Base-by-base conservation (phyloP, 257 asterid genomes). In the Penstemon eatonii region DNA sequence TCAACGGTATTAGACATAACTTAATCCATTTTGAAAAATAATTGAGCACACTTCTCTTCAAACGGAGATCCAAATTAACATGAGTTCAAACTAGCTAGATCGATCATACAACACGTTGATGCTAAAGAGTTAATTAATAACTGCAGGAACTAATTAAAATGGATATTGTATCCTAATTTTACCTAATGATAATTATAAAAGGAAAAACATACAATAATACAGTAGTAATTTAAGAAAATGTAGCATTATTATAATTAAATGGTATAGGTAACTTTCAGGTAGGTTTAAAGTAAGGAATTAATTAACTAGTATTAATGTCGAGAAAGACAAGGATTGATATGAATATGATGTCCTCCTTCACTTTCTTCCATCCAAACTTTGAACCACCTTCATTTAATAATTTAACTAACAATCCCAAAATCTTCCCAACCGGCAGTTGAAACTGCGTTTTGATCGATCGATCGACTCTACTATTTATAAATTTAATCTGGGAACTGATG, bases 221-320 rank as follows among this genome's bases (percentile, higher is more conserved):
- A 15, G 18, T 15, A 15, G 18, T 15, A 33, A 58, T 60, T 55
- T 59, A 73, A 66, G 64, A 51, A 45, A 50, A 64, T 66, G 61
- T 41, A 73, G 39, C 70, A 63, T 57, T 50, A 69, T 51, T 58
- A 72, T 73, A 54, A n/a, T n/a, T n/a, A n/a, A 72, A 81, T 6
- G 33, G 2, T 72, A 78, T 67, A 66, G 84, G 86, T 84, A 76
- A 81, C 62, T 76, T 82, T 83, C 78, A 75, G 96, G 88, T 86
- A 77, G 95, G 94, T 90, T 80, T 73, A 77, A 84, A 81, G 85
- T 75, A 72, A 64, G 83, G 83, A 13, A 43, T 45, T 44, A 36
- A 63, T 19, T 59, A 25, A 25, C 33, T 25, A 25, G 33, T 25
- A 71, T 65, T 79, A 75, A 80, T 81, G 54, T 56, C 54, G 15